Evolutionary conservation across 768 basidiomycete genomes (phyloP).

Genomic region (Boletus vermiculosoides): DNA sequence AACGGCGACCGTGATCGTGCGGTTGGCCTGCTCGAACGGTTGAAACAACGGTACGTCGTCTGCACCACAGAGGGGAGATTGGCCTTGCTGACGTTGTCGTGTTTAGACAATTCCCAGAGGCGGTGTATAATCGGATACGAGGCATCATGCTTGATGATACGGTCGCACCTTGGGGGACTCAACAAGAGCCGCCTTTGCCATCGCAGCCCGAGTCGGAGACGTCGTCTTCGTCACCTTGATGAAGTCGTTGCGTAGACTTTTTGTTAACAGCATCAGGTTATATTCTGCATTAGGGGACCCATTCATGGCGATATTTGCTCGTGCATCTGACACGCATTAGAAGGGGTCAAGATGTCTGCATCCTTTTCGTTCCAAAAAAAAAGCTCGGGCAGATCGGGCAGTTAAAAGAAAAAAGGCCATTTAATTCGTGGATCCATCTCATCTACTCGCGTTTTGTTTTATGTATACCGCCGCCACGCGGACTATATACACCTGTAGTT

Average conservation of each 20-base stretch:
- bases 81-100: neutral
- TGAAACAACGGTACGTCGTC: slow-evolving; percentile 61
- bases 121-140: slow-evolving; percentile 76
- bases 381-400: neutral
- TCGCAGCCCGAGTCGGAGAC: slow-evolving; percentile 14
- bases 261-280: neutral
- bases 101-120: slow-evolving; percentile 70
- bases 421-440: neutral
- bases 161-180: slow-evolving; percentile 41
- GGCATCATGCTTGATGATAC: slow-evolving; percentile 78
- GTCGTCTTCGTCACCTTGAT: neutral
- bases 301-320: neutral
- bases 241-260: neutral
- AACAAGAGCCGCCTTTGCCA: slow-evolving; percentile 2
- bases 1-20: slow-evolving; percentile 74
- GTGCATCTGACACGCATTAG: neutral
- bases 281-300: neutral
- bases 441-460: neutral
- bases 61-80: neutral
- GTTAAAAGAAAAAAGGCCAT: too few relatives aligned
- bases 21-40: slow-evolving; percentile 60
- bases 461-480: neutral
- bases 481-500: neutral
- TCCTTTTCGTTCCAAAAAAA: neutral
- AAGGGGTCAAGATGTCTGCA: neutral